Percentiles rank a stretch among this genome's conserved stretches.
phyloP scores from a whole-genome alignment of 306 rosid genomes.

The Nissolia schottii region DNA sequence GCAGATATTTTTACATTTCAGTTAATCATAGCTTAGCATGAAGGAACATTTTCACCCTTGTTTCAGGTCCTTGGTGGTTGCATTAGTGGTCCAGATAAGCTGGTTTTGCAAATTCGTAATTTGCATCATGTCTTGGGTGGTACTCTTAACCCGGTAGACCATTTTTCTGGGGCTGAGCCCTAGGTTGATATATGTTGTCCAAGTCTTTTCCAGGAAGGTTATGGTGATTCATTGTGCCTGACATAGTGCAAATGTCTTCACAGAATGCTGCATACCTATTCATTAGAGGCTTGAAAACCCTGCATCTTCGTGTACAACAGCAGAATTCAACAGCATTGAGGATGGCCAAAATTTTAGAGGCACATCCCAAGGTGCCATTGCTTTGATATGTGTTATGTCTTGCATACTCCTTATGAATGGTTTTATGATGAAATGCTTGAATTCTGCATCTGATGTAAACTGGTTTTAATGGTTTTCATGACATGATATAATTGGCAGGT shows the following conservation, averaged over 20 bases:
- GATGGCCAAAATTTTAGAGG: conserved; percentile 95
- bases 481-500: conserved; percentile 51
- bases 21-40: neutral
- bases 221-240: conserved; percentile 2
- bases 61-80: conserved; percentile 86
- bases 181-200: neutral
- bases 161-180: conserved; percentile 2
- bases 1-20: neutral
- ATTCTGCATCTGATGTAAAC: neutral
- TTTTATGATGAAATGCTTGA: neutral
- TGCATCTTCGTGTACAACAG: conserved; percentile 94
- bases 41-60: neutral
- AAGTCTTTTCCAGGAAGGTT: neutral
- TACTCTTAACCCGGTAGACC: conserved; percentile 83
- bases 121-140: conserved; percentile 91
- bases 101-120: conserved; percentile 70
- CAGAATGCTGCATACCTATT: conserved; percentile 98
- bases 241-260: conserved; percentile 2
- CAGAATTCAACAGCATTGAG: conserved; percentile 74
- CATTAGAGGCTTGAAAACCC: conserved; percentile 93
- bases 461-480: conserved; percentile 23
- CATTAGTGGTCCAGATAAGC: conserved; percentile 68
- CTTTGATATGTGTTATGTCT: neutral
- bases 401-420: neutral
- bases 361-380: conserved; percentile 83